Base-by-base conservation (phyloP, 1,284 basidiomycete species). In the Leccinum huronense region DNA sequence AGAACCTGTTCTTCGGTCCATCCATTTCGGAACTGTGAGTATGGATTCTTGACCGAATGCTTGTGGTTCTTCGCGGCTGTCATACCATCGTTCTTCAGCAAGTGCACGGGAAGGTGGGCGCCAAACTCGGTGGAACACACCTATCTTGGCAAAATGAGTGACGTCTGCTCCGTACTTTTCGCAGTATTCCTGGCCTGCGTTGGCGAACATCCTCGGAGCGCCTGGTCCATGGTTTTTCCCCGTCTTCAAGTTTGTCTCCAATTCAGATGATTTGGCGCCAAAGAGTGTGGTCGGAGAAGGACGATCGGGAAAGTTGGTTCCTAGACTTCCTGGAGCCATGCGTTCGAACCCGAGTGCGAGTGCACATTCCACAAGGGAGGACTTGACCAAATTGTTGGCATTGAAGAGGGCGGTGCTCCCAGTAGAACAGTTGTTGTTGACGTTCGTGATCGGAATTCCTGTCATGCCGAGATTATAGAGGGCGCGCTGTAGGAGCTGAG, bases 391-490 rank as follows among this genome's bases (percentile, higher is more conserved):
- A 48, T 83, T 85, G 69, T 87, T 88, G 3, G 88, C 89, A 48
- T 89, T 83, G 72, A 84, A 89, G 16, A 93, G 80, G 3, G 91
- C 91, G 0, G 89, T 85, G 58, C 87, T 89, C 2, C 90, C 90
- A 0, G 90, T 92, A 1, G 89, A 88, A 69, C 91, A 92, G 73
- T 92, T 93, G 77, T 94, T 93, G 79, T 92, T 93, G 59, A 94
- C 90, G 71, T 95, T 95, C 60, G 90, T 84, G 70, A 95, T 90
- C 1, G 93, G 93, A 65, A 95, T 94, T 36, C 86, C 83, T 4
- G 93, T 95, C 76, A 94, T 82, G 16, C 93, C 93, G 55, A 95
- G 86, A 73, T 88, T 88, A 76, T 95, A 95, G n/a, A 95, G 79
- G 3, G 91, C 88, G 30, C 91, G 64, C 70, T 73, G 16, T 16